Percentiles rank a stretch among this genome's conserved stretches.
Conservation (phyloP, 345 rosid genomes). For the Camelina laxa region DNA sequence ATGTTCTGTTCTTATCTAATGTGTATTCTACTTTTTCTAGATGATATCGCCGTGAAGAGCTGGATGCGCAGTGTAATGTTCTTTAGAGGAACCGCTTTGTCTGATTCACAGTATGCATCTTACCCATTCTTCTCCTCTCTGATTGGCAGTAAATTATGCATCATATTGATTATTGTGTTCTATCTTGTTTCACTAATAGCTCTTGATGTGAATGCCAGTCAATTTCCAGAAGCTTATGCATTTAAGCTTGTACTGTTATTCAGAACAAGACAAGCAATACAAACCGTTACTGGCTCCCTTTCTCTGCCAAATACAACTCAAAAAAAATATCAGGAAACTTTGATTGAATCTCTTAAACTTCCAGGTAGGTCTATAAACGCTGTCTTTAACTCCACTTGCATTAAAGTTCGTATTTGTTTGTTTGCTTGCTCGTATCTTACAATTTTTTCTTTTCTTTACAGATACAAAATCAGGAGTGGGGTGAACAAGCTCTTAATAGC, state of each 20-base stretch:
- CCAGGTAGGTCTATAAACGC: constrained; percentile 35
- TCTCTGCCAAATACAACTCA: constrained; percentile 40
- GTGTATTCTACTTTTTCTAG: constrained; percentile 22
- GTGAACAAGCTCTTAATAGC: constrained; percentile 38
- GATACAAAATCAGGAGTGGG: constrained; percentile 18
- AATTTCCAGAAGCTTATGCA: constrained; percentile 42
- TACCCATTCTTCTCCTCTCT: constrained; percentile 16
- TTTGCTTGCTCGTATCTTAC: constrained; percentile 8
- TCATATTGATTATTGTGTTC: constrained; percentile 19
- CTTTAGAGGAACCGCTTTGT: constrained; percentile 22
- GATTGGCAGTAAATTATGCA: constrained; percentile 9
- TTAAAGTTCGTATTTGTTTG: constrained; percentile 33
- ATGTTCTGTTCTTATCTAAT: not conserved
- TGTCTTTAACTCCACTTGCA: constrained; percentile 44
- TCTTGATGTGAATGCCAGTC: constrained; percentile 35
- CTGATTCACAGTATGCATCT: constrained; percentile 24
- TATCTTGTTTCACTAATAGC: constrained; percentile 27
- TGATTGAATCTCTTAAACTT: constrained; percentile 29
- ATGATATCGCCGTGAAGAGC: constrained; percentile 31
- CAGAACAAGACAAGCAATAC: constrained; percentile 40
- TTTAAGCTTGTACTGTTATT: constrained; percentile 24
- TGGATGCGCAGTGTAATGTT: constrained; percentile 24
- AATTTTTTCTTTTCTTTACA: constrained; percentile 25
- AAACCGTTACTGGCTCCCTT: constrained; percentile 24
- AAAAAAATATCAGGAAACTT: constrained; percentile 13